Evolutionary conservation across 495 filamentous ascomycete genomes (phyloP).

Genomic region (Astrothelium macrocarpum): DNA sequence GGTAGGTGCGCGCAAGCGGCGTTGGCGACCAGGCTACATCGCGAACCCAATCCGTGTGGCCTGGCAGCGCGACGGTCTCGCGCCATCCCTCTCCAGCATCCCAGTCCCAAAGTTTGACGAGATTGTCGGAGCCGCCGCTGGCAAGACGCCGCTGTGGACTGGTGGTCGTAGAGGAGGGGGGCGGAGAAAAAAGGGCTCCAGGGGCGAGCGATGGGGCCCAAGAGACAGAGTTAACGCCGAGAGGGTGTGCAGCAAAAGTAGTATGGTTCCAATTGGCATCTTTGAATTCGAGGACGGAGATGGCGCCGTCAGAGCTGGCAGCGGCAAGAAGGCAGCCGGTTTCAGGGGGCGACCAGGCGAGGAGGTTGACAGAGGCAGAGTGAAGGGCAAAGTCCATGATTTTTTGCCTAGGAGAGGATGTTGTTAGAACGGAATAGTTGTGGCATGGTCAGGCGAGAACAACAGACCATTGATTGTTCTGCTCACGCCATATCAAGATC

Average conservation of each 20-base stretch:
- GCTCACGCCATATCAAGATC: constrained; percentile 96
- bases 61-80: constrained; percentile 45
- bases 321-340: constrained; percentile 88
- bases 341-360: constrained; percentile 96
- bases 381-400: constrained; percentile 87
- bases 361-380: constrained; percentile 90
- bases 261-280: constrained; percentile 80
- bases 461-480: constrained; percentile 36
- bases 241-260: constrained; percentile 83
- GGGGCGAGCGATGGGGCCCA: constrained; percentile 55
- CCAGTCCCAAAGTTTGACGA: constrained; percentile 78
- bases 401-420: constrained; percentile 36
- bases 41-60: constrained; percentile 95
- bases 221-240: constrained; percentile 87
- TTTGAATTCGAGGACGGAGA: constrained; percentile 89
- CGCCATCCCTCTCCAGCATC: constrained; percentile 46
- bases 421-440: constrained; percentile 25
- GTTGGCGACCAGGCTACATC: constrained; percentile 96
- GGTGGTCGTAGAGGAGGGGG: not conserved
- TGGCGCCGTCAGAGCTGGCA: constrained; percentile 85
- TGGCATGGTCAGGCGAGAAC: no score
- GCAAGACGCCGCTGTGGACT: constrained; percentile 66
- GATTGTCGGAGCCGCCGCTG: constrained; percentile 86
- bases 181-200: not conserved
- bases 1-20: constrained; percentile 87